These are phyloP conservation scores for Fusarium devonianum DNA, from an alignment of 2,329 filamentous ascomycete species.

Conservation along the genomic window DNA sequence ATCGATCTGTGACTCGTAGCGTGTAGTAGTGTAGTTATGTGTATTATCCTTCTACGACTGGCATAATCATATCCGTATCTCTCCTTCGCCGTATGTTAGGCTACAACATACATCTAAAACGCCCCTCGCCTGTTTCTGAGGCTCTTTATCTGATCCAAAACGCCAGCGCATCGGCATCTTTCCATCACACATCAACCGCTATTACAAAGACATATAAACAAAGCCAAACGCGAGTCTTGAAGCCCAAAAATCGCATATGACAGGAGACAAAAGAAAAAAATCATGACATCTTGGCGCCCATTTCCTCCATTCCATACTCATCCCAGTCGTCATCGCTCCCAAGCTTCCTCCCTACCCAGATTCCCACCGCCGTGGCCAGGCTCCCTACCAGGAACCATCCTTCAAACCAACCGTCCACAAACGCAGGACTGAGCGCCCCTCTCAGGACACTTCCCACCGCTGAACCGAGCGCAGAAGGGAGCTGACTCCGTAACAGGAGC, in stretches of 20 bases:
- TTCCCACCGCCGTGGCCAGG: slow-evolving; percentile 70
- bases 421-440: slow-evolving; percentile 69
- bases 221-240: slow-evolving; percentile 14
- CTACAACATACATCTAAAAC: slow-evolving; percentile 22
- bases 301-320: slow-evolving; percentile 69
- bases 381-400: slow-evolving; percentile 81
- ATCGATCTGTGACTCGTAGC: too few species aligned
- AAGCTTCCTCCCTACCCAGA: slow-evolving; percentile 74
- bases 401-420: slow-evolving; percentile 82
- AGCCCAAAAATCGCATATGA: slow-evolving; percentile 9
- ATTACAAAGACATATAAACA: slow-evolving; percentile 19
- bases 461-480: slow-evolving; percentile 78
- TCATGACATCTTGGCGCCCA: slow-evolving; percentile 71
- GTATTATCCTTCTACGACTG: too few species aligned
- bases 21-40: too few species aligned
- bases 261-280: slow-evolving; percentile 1
- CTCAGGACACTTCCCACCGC: slow-evolving; percentile 80
- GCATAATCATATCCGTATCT: neutral
- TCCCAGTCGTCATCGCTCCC: slow-evolving; percentile 65
- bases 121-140: slow-evolving; percentile 2
- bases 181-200: slow-evolving; percentile 9
- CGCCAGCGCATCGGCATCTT: slow-evolving; percentile 17
- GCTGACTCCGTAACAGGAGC: slow-evolving; percentile 77
- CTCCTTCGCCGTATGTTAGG: slow-evolving; percentile 5
- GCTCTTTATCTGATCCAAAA: slow-evolving; percentile 7